Conservation (phyloP, 495 filamentous ascomycete species). For the Penicillium bovifimosum region DNA sequence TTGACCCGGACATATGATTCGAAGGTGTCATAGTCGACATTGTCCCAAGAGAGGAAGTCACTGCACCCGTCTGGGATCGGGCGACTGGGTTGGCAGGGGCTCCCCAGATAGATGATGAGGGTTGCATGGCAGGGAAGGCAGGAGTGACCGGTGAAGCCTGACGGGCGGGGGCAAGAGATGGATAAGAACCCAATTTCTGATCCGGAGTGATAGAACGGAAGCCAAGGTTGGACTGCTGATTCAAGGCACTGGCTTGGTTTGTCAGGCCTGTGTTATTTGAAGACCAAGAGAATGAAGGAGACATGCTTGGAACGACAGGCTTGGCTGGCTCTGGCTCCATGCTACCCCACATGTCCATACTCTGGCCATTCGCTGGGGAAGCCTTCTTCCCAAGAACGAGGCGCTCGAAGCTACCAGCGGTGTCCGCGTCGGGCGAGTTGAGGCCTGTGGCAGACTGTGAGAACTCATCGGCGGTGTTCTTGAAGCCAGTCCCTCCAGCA, state of each 20-base stretch:
- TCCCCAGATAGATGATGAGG: conserved; percentile 29
- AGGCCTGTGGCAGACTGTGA: conserved; percentile 20
- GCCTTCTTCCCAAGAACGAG: conserved; percentile 67
- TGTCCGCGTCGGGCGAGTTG: conserved; percentile 28
- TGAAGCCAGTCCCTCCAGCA: conserved; percentile 35
- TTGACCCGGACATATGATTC: conserved; percentile 15
- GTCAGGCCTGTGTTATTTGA: conserved; percentile 20
- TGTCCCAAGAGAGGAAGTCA: conserved; percentile 23
- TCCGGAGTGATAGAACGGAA: conserved; percentile 51
- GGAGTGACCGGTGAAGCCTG: conserved; percentile 26
- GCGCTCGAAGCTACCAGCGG: conserved; percentile 70
- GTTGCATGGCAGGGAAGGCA: conserved; percentile 32
- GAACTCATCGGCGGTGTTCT: conserved; percentile 27
- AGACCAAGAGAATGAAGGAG: conserved; percentile 47
- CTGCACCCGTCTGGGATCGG: conserved; percentile 16
- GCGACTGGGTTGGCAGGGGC: conserved; percentile 6
- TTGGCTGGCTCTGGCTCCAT: conserved; percentile 31
- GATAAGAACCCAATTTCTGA: conserved; percentile 43
- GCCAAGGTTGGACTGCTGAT: conserved; percentile 21
- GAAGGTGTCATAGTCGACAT: conserved; percentile 26
- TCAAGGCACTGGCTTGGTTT: conserved; percentile 18
- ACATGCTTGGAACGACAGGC: conserved; percentile 21
- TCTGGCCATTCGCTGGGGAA: conserved; percentile 22
- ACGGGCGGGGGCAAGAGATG: conserved; percentile 42
- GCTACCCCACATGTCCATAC: conserved; percentile 34